Evolutionary conservation across 2,329 filamentous ascomycete genomes (phyloP), one percentile per base, ranked within the genome.

Genomic region (Lachnellula suecica): DNA sequence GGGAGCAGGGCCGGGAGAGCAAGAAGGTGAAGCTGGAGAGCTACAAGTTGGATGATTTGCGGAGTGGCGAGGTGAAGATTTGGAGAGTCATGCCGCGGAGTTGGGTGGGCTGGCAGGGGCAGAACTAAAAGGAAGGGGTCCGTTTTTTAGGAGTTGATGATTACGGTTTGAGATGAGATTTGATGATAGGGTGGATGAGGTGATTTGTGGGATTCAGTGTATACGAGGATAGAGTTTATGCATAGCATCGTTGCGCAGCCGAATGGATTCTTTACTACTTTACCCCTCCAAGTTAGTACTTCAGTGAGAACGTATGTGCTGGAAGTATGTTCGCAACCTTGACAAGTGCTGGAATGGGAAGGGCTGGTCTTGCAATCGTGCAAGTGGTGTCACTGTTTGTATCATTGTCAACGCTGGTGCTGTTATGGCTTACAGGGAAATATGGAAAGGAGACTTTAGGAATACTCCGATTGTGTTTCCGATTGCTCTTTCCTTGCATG

Each of bases 11-110:
- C 0, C 78, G 93, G 13, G 93, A 97, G 75, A 92, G 85, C 69
- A 93, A 88, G 71, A 97, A 97, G 77, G 87, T 95, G 49, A 94
- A 95, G 75, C 76, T 90, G 56, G 93, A 97, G 77, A 96, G 91
- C 72, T 97, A 93, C 74, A 89, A 92, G 74, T 79, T 99, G 56
- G 91, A 92, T 41, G 94, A 99, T 73, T 68, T 99, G 69, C 82
- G 90, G 67, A 93, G 88, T 70, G 94, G 94, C 17, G 94, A 99
- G 74, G 92, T 97, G 63, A 93, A 94, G 76, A 91, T 99, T 56
- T 99, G 94, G 94, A 83, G 94, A 52, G 88, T 97, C 42, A 96
- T 97, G 83, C 89, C 90, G 35, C 82, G 90, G 64, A 87, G 82
- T 67, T 99, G 92, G 91, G 85, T 97, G 47, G 91, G 92, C 22